phyloP scores from a whole-genome alignment of 306 rosid species.

The Castanea crenata region DNA sequence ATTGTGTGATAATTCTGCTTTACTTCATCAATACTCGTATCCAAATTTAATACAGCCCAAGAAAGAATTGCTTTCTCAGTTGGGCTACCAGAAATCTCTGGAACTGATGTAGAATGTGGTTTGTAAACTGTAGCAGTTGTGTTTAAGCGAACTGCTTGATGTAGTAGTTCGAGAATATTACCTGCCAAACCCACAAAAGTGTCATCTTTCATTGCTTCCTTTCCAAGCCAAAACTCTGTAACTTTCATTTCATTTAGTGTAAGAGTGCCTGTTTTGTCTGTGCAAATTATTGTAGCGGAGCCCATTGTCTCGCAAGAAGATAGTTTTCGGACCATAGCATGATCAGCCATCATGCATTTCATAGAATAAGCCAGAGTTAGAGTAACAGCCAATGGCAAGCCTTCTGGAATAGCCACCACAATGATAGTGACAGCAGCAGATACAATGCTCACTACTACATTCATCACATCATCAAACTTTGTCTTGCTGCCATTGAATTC shows the following conservation, averaged over 20 bases:
- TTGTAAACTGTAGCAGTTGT: slow-evolving; percentile 20
- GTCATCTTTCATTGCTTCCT: neutral
- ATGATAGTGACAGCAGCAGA: slow-evolving; percentile 20
- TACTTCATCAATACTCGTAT: slow-evolving; percentile 16
- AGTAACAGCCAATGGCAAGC: slow-evolving; percentile 25
- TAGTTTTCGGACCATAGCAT: slow-evolving; percentile 28
- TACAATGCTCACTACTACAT: slow-evolving; percentile 11
- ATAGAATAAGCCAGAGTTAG: slow-evolving; percentile 28
- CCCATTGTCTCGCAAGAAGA: slow-evolving; percentile 33
- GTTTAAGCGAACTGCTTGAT: slow-evolving; percentile 22
- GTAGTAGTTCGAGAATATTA: slow-evolving; percentile 3
- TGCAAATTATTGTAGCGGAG: slow-evolving; percentile 22
- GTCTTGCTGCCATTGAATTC: slow-evolving; percentile 27
- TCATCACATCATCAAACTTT: slow-evolving; percentile 4
- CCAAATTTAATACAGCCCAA: slow-evolving; percentile 14
- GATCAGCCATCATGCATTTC: slow-evolving; percentile 29
- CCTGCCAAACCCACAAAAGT: neutral
- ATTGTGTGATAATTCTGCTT: slow-evolving; percentile 20
- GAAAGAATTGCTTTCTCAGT: slow-evolving; percentile 25
- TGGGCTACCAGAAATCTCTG: slow-evolving; percentile 27
- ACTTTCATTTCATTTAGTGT: slow-evolving; percentile 30
- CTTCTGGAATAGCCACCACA: slow-evolving; percentile 29
- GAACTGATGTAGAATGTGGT: slow-evolving; percentile 2
- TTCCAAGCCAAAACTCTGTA: slow-evolving; percentile 24
- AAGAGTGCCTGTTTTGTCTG: slow-evolving; percentile 29